Conservation (phyloP, 2,329 filamentous ascomycete species). For the Lecanosticta acicola region DNA sequence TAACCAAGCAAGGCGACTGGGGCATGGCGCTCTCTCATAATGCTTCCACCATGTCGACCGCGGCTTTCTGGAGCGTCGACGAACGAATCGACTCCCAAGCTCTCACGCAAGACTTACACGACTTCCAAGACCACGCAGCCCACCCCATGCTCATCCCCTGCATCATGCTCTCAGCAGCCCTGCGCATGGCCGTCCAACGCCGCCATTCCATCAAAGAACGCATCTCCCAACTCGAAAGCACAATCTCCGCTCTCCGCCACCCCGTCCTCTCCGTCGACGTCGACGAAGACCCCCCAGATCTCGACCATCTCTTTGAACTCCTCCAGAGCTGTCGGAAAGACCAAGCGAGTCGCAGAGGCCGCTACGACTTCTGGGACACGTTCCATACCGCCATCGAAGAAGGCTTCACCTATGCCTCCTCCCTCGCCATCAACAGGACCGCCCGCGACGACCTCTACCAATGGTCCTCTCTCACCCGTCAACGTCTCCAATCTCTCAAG, state of each 20-base stretch:
- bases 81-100: conserved; percentile 2
- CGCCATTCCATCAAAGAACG: conserved; percentile 12
- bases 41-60: conserved; percentile 3
- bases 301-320: conserved; percentile 8
- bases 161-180: conserved; percentile 16
- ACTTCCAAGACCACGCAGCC: conserved; percentile 6
- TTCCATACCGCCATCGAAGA: conserved; percentile 11
- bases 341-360: conserved; percentile 17
- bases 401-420: conserved; percentile 12
- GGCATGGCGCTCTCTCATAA: conserved; percentile 16
- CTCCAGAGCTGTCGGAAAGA: conserved; percentile 16
- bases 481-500: conserved; percentile 13
- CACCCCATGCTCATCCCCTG: conserved; percentile 21
- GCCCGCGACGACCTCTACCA: conserved; percentile 10
- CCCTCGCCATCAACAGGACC: background rate
- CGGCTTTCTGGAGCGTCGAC: conserved; percentile 18
- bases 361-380: conserved; percentile 17
- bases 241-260: background rate
- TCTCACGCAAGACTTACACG: conserved; percentile 7
- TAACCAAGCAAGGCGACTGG: conserved; percentile 20
- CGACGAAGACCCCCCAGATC: background rate
- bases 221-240: conserved; percentile 11
- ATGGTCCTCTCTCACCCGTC: conserved; percentile 13
- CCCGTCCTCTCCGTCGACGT: background rate
- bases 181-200: conserved; percentile 11